Evolutionary conservation across 23 red algal genomes (phyloP).

Genomic region (Cyanidium caldarium): DNA sequence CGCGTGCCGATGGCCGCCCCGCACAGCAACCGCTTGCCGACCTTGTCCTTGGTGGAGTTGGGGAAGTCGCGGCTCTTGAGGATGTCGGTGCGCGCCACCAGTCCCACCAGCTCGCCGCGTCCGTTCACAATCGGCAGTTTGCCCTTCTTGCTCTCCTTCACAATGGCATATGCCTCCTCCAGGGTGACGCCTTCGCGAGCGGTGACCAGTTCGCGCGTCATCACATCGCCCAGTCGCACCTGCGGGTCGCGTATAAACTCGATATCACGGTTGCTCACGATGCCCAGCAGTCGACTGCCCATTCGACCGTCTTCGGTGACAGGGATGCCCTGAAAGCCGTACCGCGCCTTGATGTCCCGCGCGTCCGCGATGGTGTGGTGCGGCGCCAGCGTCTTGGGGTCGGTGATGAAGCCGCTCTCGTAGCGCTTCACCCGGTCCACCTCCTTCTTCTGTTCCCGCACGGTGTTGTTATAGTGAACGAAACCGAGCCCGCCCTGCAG

Average conservation of each 20-base stretch:
- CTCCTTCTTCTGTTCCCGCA: conserved; percentile 82
- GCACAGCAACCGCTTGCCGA: conserved; percentile 60
- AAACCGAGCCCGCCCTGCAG: conserved; percentile 90
- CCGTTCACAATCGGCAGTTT: conserved; percentile 91
- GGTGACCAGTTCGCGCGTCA: conserved; percentile 88
- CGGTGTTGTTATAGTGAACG: conserved; percentile 88
- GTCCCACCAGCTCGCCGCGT: conserved; percentile 63
- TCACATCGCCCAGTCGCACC: conserved; percentile 49
- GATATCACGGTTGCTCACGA: conserved; percentile 93
- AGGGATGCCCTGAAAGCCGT: conserved; percentile 95
- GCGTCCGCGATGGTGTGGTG: conserved; percentile 76
- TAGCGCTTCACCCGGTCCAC: conserved; percentile 96
- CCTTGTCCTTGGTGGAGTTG: conserved; percentile 57
- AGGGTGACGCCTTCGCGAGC: conserved; percentile 74
- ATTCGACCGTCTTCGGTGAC: conserved; percentile 76
- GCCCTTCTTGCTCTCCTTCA: conserved; percentile 97
- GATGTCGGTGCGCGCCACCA: conserved; percentile 91
- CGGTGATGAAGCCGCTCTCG: conserved; percentile 98
- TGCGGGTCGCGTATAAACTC: conserved; percentile 81
- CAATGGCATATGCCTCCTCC: conserved; percentile 72
- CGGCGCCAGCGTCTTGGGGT: conserved; percentile 82
- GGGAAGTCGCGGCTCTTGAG: conserved; percentile 86
- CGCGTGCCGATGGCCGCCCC: conserved; percentile 91
- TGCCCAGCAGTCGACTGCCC: conserved; percentile 81
- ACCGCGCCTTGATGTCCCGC: conserved; percentile 74